A percentile compares a stretch with the other conserved stretches of the same genome.
These are phyloP conservation scores for Fusarium concolor DNA, from an alignment of 2,329 filamentous ascomycete genomes.

Conservation along the genomic window DNA sequence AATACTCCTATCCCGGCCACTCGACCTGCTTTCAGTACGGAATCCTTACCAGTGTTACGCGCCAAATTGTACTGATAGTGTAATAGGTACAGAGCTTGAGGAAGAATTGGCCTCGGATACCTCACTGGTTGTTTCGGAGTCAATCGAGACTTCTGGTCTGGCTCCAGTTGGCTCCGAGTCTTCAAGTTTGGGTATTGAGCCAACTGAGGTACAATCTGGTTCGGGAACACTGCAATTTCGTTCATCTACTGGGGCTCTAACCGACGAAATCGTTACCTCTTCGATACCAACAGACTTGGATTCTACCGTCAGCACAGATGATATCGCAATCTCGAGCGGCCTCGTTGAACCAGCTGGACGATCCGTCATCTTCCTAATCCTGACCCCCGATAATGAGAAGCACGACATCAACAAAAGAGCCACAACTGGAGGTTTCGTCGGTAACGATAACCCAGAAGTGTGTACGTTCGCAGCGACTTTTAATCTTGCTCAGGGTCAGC, in stretches of 20 bases:
- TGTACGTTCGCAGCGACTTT: background rate
- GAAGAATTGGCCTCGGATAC: background rate
- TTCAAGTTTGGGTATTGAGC: background rate
- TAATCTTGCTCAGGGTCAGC: background rate
- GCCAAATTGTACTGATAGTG: background rate
- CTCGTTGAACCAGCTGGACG: background rate
- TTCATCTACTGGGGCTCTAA: background rate
- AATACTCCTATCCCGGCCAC: background rate
- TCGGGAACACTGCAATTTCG: too few relatives aligned
- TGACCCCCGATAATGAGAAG: background rate
- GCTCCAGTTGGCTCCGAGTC: too few relatives aligned
- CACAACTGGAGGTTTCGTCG: background rate
- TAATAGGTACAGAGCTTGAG: background rate
- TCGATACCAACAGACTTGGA: background rate
- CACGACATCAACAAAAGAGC: background rate
- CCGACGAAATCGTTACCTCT: background rate
- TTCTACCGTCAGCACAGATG: background rate
- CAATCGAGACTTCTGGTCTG: background rate
- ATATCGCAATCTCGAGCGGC: background rate
- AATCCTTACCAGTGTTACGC: too few relatives aligned
- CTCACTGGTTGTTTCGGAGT: background rate
- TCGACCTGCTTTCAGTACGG: too few relatives aligned
- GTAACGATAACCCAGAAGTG: background rate
- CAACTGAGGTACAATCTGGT: too few relatives aligned
- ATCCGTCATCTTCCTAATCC: background rate